Percentiles rank a stretch among this genome's conserved stretches.
Evolutionary conservation across 2,329 filamentous ascomycete species (phyloP).

Genomic region (Tympanopsis confertula): DNA sequence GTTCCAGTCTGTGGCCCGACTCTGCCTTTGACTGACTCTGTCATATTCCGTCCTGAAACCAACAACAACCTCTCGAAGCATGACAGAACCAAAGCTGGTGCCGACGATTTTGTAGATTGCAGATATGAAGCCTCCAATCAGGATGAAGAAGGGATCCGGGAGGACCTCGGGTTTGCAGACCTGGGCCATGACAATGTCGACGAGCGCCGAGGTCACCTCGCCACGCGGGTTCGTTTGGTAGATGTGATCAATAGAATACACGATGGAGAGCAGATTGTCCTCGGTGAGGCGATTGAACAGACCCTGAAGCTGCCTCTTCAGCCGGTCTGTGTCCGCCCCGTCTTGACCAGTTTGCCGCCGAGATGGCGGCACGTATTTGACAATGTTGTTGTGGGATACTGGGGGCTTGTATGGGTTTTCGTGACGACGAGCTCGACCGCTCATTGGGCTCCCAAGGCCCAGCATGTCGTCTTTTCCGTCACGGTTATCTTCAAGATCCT

Average conservation of each 20-base stretch:
- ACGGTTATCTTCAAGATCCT: slow-evolving; percentile 5
- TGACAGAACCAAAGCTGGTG: slow-evolving; percentile 77
- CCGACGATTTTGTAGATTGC: slow-evolving; percentile 80
- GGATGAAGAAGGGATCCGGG: slow-evolving; percentile 79
- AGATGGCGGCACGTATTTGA: slow-evolving; percentile 85
- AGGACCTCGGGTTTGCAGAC: slow-evolving; percentile 68
- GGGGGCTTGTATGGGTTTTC: slow-evolving; percentile 90
- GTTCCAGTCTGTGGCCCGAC: slow-evolving; percentile 19
- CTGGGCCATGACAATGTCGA: slow-evolving; percentile 67
- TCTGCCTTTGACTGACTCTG: slow-evolving; percentile 18
- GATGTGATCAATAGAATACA: slow-evolving; percentile 69
- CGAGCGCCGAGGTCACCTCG: slow-evolving; percentile 70
- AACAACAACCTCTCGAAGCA: slow-evolving; percentile 68
- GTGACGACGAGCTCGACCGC: slow-evolving; percentile 33
- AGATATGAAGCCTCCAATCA: slow-evolving; percentile 80
- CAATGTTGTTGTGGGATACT: slow-evolving; percentile 26
- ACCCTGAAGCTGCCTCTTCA: slow-evolving; percentile 75
- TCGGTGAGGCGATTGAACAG: slow-evolving; percentile 88
- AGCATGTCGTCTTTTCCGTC: slow-evolving; percentile 15
- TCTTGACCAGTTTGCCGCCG: slow-evolving; percentile 56
- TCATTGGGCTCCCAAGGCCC: slow-evolving; percentile 14
- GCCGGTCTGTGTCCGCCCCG: slow-evolving; percentile 52
- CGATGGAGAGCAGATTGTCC: slow-evolving; percentile 73
- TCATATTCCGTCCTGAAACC: slow-evolving; percentile 60
- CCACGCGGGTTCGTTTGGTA: slow-evolving; percentile 80